Evolutionary conservation across 1,284 basidiomycete genomes (phyloP).

Genomic region (Puccinia novopanici): DNA sequence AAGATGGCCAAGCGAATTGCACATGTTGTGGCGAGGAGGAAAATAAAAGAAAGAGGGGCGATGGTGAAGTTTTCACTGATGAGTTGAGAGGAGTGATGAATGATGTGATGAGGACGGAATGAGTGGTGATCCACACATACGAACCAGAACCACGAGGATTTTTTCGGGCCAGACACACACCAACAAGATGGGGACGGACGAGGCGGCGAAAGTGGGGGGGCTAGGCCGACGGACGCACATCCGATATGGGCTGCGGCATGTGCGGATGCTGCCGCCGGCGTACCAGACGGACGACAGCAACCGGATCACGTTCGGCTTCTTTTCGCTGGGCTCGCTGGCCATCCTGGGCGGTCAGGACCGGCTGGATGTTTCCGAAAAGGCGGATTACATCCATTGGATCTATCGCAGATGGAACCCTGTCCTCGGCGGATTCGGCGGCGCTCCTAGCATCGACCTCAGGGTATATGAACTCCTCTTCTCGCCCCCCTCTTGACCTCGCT

Average conservation of each 20-base stretch:
- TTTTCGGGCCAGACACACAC: too few relatives aligned
- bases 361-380: constrained; percentile 64
- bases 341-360: constrained; percentile 67
- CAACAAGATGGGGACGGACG: neutral
- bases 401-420: constrained; percentile 74
- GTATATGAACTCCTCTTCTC: constrained; percentile 52
- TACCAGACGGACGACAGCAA: constrained; percentile 50
- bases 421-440: constrained; percentile 73
- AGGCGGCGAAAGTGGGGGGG: neutral
- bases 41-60: too few relatives aligned
- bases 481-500: neutral
- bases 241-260: constrained; percentile 40
- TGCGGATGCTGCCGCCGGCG: constrained; percentile 41
- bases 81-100: too few relatives aligned
- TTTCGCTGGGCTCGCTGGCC: constrained; percentile 77
- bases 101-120: too few relatives aligned
- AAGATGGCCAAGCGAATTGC: too few relatives aligned
- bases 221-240: constrained; percentile 31
- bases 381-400: constrained; percentile 76
- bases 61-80: too few relatives aligned
- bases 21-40: too few relatives aligned
- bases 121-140: too few relatives aligned
- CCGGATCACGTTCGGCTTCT: constrained; percentile 80
- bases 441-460: constrained; percentile 63
- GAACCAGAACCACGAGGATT: too few relatives aligned